Conservation (phyloP, 768 basidiomycete genomes). For the Scleroderma citrinum region DNA sequence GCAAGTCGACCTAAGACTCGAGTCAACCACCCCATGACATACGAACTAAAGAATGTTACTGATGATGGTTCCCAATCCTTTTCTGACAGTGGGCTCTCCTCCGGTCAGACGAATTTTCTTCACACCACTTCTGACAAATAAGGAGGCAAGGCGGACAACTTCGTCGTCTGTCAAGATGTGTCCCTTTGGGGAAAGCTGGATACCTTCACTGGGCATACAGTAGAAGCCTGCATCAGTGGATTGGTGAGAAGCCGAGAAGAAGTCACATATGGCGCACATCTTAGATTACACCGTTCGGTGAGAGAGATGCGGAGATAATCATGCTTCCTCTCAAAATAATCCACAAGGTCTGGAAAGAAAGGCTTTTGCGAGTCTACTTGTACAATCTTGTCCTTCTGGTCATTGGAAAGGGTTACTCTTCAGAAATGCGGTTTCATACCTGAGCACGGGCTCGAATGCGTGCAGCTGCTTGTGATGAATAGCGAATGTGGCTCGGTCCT, state of each 20-base stretch:
- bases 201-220: slow-evolving; percentile 82
- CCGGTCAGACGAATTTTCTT: slow-evolving; percentile 86
- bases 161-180: slow-evolving; percentile 74
- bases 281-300: slow-evolving; percentile 82
- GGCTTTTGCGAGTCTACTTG: slow-evolving; percentile 43
- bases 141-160: slow-evolving; percentile 59
- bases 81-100: slow-evolving; percentile 82
- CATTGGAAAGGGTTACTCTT: not conserved
- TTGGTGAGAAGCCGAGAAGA: not conserved
- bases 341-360: slow-evolving; percentile 52
- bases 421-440: slow-evolving; percentile 6
- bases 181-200: slow-evolving; percentile 63
- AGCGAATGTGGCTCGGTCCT: slow-evolving; percentile 2
- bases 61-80: slow-evolving; percentile 65
- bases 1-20: slow-evolving; percentile 49
- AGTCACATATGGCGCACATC: slow-evolving; percentile 45
- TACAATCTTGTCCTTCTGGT: slow-evolving; percentile 48
- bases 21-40: slow-evolving; percentile 4
- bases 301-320: slow-evolving; percentile 86
- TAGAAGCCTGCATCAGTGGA: slow-evolving; percentile 60
- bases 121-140: slow-evolving; percentile 80
- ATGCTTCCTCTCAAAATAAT: slow-evolving; percentile 62
- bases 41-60: slow-evolving; percentile 34
- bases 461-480: slow-evolving; percentile 7
- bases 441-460: slow-evolving; percentile 14